Evolutionary conservation across 495 filamentous ascomycete species (phyloP).

Genomic region (Aspergillus bridgeri): DNA sequence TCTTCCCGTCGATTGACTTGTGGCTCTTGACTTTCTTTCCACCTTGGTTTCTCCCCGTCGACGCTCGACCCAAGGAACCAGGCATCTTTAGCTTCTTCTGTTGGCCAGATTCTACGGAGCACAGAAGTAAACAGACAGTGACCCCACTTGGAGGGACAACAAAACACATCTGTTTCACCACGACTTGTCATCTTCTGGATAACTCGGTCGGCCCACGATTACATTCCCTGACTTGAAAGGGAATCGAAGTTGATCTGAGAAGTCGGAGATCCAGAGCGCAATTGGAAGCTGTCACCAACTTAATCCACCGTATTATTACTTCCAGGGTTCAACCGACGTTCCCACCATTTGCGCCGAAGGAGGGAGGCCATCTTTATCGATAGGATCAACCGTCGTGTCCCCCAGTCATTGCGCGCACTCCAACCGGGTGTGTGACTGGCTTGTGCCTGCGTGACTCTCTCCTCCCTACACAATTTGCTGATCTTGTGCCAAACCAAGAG

Average conservation of each 20-base stretch:
- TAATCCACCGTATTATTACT: neutral
- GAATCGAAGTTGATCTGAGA: neutral
- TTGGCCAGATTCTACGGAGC: neutral
- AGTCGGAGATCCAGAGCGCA: neutral
- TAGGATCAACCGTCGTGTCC: constrained; percentile 20
- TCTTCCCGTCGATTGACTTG: neutral
- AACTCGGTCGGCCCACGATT: too few relatives aligned
- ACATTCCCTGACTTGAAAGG: neutral
- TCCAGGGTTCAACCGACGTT: neutral
- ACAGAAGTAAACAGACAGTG: too few relatives aligned
- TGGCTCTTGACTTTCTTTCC: too few relatives aligned
- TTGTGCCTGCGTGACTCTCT: constrained; percentile 30
- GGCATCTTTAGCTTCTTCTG: constrained; percentile 13
- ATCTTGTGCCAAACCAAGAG: constrained; percentile 1
- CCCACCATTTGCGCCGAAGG: constrained; percentile 13
- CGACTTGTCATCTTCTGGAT: too few relatives aligned
- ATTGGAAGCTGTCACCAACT: neutral
- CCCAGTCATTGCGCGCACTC: constrained; percentile 5
- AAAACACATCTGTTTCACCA: constrained; percentile 7
- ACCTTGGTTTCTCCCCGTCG: neutral
- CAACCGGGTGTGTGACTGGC: constrained; percentile 18
- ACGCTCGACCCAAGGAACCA: constrained; percentile 21
- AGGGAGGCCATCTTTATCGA: constrained; percentile 29
- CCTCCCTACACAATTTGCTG: constrained; percentile 6
- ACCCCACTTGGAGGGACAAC: constrained; percentile 22